These are phyloP conservation scores for Aspergillus pseudonomiae DNA, from an alignment of 2,329 filamentous ascomycete species.

Conservation along the genomic window DNA sequence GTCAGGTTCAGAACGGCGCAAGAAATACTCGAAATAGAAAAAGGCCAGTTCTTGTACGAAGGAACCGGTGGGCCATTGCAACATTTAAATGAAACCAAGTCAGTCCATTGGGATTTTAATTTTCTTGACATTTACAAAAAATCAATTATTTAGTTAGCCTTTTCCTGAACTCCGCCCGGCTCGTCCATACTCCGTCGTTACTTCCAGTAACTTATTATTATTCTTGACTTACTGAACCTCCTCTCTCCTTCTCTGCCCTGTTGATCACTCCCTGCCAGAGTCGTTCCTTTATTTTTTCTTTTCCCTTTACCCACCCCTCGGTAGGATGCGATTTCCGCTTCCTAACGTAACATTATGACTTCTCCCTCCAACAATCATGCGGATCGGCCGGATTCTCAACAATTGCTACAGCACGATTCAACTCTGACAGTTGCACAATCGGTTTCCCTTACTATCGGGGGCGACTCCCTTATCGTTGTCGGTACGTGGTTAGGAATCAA, in stretches of 20 bases:
- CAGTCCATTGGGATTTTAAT: neutral
- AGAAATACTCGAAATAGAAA: neutral
- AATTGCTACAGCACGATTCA: conserved; percentile 43
- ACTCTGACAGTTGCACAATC: conserved; percentile 60
- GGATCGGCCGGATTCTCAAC: conserved; percentile 34
- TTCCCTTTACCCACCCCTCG: conserved; percentile 9
- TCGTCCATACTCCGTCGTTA: neutral
- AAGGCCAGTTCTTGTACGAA: neutral
- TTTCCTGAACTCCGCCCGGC: neutral
- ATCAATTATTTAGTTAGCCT: neutral
- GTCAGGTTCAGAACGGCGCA: neutral
- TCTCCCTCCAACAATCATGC: conserved; percentile 25
- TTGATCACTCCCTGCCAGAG: neutral
- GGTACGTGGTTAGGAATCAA: conserved; percentile 45
- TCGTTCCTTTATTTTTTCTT: neutral
- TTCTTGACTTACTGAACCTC: neutral
- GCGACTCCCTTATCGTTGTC: conserved; percentile 62
- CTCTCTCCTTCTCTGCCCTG: neutral
- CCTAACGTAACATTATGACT: conserved; percentile 19
- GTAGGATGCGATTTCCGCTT: conserved; percentile 15
- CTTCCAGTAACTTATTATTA: neutral
- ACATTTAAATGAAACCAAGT: conserved; percentile 1
- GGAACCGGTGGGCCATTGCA: neutral
- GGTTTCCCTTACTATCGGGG: conserved; percentile 62
- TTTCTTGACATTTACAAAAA: too few relatives aligned